phyloP scores from a whole-genome alignment of 148 eudicot species.

The Chenopodium quinoa region DNA sequence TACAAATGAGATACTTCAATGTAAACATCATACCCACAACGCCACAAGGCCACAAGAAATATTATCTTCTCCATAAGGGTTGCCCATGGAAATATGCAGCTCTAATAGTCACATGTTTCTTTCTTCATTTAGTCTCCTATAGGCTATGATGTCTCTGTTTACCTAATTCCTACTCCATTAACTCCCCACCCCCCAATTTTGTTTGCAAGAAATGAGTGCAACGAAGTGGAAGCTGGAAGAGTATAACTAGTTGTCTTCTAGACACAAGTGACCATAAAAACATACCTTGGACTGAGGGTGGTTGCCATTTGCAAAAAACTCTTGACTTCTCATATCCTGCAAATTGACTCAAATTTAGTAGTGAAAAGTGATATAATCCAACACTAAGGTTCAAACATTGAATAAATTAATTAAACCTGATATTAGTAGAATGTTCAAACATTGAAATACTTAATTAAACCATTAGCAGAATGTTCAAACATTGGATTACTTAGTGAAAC shows the following conservation, averaged over 20 bases:
- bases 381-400: neutral
- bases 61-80: neutral
- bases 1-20: neutral
- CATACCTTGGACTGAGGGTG: constrained; percentile 52
- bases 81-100: neutral
- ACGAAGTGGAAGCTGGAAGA: too few species aligned
- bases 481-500: neutral
- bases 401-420: too few species aligned
- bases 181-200: neutral
- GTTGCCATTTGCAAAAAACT: constrained; percentile 45
- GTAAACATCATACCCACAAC: neutral
- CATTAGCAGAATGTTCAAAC: neutral
- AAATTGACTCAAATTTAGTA: constrained; percentile 8
- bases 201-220: neutral
- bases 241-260: neutral
- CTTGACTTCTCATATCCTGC: constrained; percentile 61
- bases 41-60: neutral
- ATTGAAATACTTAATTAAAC: neutral
- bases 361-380: neutral
- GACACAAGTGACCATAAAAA: constrained; percentile 4
- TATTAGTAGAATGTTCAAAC: neutral
- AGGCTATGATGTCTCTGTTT: neutral
- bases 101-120: neutral
- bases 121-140: neutral
- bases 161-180: neutral